phyloP scores from a whole-genome alignment of 495 filamentous ascomycete species.

The Durotheca rogersii region DNA sequence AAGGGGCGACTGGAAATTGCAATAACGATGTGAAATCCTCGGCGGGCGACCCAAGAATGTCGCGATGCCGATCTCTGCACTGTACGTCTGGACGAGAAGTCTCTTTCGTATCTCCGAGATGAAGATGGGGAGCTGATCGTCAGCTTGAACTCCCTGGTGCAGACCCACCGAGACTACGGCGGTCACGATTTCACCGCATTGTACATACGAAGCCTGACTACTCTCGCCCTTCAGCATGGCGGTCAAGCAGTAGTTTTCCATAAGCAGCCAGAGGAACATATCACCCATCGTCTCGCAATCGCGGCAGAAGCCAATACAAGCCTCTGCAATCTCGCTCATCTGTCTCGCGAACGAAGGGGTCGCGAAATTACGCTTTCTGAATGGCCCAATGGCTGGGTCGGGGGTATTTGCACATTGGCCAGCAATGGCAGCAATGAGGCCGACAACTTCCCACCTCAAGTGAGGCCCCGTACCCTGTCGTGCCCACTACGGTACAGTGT shows the following conservation, averaged over 20 bases:
- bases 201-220: constrained; percentile 30
- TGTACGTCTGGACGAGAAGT: constrained; percentile 27
- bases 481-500: constrained; percentile 19
- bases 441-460: constrained; percentile 38
- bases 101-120: constrained; percentile 28
- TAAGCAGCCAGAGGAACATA: constrained; percentile 33
- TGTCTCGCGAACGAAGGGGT: constrained; percentile 25
- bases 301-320: constrained; percentile 34
- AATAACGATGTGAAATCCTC: constrained; percentile 35
- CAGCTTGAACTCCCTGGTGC: constrained; percentile 30
- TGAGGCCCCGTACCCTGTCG: constrained; percentile 30
- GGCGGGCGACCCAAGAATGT: constrained; percentile 35
- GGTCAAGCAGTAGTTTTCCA: constrained; percentile 30
- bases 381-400: constrained; percentile 21
- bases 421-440: constrained; percentile 34
- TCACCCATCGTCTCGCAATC: constrained; percentile 34
- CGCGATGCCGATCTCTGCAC: constrained; percentile 28
- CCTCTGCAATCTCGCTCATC: constrained; percentile 32
- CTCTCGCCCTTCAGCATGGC: constrained; percentile 28
- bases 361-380: constrained; percentile 25
- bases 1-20: constrained; percentile 31
- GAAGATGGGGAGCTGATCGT: constrained; percentile 32
- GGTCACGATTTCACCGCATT: constrained; percentile 30
- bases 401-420: constrained; percentile 32
- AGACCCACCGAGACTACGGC: constrained; percentile 31